Base-by-base conservation (phyloP, 768 basidiomycete genomes). In the Obba rivulosa region DNA sequence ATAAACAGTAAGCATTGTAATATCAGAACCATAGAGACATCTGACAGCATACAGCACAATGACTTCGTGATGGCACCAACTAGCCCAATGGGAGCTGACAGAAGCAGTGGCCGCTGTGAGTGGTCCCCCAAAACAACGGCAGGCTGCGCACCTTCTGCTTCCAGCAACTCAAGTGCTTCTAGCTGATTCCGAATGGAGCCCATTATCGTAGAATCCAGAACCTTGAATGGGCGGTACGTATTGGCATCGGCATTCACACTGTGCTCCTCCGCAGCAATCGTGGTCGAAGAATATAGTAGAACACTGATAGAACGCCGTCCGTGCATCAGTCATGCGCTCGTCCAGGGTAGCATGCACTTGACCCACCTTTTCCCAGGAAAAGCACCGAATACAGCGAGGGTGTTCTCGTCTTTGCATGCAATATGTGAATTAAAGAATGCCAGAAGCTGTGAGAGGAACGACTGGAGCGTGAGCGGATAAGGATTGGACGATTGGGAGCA, bases 351-450 rank as follows among this genome's bases (percentile, higher is more conserved):
- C n/a, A 44, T 34, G n/a, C 3, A 34, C 7, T 41, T n/a, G 4
- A 51, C 61, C 23, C 4, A 89, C 91, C 89, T 92, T 66, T 83
- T 84, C 18, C 80, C 81, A 1, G 89, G 88, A 41, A 92, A 74
- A 4, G 94, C 95, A 8, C 82, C 95, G 62, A 92, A 95, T 47
- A 97, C 87, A 5, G 92, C 89, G 34, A 99, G 75, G 3, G 87
- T 80, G 62, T 99, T 99, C 64, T 95, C 93, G 69, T 93, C 86
- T 55, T 85, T 81, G 53, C 81, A 78, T 1, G 93, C 93, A 51
- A 98, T 78, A 68, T 98, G 93, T 3, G 92, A 80, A 61, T 99
- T 98, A 60, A 95, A 72, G 60, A 97, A 95, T 24, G 88, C 85
- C 49, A 97, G 78, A 22, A 96, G 71, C 58, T 92, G 88, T 2